Percentiles rank a stretch among this genome's conserved stretches.
Conservation (phyloP, 106 monocot genomes). For the Dioscorea alata region DNA sequence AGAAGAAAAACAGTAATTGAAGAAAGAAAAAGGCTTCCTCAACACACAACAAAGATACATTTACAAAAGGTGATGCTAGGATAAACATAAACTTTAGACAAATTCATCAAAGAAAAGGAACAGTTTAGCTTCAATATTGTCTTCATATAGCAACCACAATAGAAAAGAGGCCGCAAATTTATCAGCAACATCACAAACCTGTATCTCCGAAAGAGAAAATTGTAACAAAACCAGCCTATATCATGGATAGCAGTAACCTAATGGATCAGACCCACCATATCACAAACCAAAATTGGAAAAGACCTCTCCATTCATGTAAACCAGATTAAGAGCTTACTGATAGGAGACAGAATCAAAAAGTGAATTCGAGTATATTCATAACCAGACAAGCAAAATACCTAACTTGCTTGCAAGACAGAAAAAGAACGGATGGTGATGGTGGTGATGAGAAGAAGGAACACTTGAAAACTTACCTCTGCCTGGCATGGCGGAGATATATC, state of each 20-base stretch:
- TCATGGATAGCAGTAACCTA: background rate
- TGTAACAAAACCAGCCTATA: background rate
- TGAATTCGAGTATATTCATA: background rate
- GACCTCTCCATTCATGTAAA: background rate
- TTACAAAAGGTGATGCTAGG: no score
- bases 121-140: no score
- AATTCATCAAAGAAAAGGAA: no score
- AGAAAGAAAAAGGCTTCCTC: no score
- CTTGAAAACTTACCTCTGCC: constrained; percentile 12
- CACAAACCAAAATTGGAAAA: background rate
- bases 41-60: no score
- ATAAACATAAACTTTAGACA: no score
- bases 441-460: background rate
- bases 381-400: background rate
- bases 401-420: background rate
- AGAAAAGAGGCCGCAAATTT: background rate
- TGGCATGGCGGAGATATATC: constrained; percentile 10
- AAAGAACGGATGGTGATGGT: background rate
- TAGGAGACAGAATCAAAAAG: background rate
- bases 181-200: background rate
- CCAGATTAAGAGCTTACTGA: background rate
- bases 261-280: background rate
- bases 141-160: background rate
- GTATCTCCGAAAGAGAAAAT: background rate
- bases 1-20: no score